phyloP scores from a whole-genome alignment of 1,284 basidiomycete genomes.

The Cyathus olla region DNA sequence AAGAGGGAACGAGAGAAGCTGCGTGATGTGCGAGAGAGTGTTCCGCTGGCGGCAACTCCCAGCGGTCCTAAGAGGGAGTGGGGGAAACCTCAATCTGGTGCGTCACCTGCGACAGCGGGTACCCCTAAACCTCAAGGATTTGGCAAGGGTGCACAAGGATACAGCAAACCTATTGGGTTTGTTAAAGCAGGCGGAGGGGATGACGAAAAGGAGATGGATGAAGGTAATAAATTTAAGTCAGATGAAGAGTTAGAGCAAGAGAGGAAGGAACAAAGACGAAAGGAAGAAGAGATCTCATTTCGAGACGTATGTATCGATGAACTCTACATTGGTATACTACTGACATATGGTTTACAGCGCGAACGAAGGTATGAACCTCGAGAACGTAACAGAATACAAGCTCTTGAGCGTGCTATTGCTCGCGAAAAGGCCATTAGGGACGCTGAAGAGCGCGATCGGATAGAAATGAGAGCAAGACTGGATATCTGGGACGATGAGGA shows the following conservation, averaged over 20 bases:
- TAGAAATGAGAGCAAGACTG: slow-evolving; percentile 78
- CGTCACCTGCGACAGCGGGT: slow-evolving; percentile 37
- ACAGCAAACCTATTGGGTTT: slow-evolving; percentile 83
- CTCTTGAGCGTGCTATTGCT: slow-evolving; percentile 80
- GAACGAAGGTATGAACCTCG: slow-evolving; percentile 86
- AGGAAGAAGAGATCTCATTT: slow-evolving; percentile 86
- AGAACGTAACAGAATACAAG: slow-evolving; percentile 81
- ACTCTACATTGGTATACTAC: slow-evolving; percentile 1
- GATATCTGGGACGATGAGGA: slow-evolving; percentile 93
- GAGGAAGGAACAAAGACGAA: slow-evolving; percentile 75
- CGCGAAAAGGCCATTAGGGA: slow-evolving; percentile 80
- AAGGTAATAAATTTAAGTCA: slow-evolving; percentile 65
- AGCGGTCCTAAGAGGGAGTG: slow-evolving; percentile 84
- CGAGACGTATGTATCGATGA: slow-evolving; percentile 74
- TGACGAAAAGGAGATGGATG: slow-evolving; percentile 39
- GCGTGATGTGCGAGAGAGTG: slow-evolving; percentile 73
- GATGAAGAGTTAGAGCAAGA: slow-evolving; percentile 89
- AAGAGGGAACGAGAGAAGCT: slow-evolving; percentile 89
- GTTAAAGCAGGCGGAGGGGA: slow-evolving; percentile 71
- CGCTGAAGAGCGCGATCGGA: slow-evolving; percentile 78
- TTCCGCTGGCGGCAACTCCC: slow-evolving; percentile 59
- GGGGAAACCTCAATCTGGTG: slow-evolving; percentile 69
- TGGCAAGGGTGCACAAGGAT: slow-evolving; percentile 79
- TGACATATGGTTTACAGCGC: slow-evolving; percentile 56
- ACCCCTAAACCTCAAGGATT: slow-evolving; percentile 54